Evolutionary conservation across 2,329 filamentous ascomycete species (phyloP).

Genomic region (Penicillium thymicola): DNA sequence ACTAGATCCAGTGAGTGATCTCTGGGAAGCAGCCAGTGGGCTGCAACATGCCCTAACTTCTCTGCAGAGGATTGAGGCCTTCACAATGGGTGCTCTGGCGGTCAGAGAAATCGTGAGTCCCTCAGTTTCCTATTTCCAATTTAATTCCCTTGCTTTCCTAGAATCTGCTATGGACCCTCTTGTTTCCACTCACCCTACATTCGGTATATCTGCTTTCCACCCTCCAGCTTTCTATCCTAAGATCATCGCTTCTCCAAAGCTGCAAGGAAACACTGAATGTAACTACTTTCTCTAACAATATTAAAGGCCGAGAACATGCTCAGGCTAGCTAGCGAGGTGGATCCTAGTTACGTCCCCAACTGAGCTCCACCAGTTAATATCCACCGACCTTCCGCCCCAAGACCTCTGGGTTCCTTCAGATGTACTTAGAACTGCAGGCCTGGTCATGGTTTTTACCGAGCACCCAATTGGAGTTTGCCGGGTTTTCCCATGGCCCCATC

Average conservation of each 20-base stretch:
- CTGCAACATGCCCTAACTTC: neutral
- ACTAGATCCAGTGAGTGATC: slow-evolving; percentile 1
- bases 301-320: neutral
- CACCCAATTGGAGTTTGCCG: slow-evolving; percentile 1
- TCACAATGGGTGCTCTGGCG: neutral
- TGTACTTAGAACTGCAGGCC: slow-evolving; percentile 1
- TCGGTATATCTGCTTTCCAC: neutral
- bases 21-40: neutral
- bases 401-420: too few species aligned
- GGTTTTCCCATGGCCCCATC: slow-evolving; percentile 22
- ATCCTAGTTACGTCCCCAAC: neutral
- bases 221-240: neutral
- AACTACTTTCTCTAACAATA: neutral
- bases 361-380: too few species aligned
- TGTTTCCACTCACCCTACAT: too few species aligned
- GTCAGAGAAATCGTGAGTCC: slow-evolving; percentile 1
- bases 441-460: slow-evolving; percentile 23
- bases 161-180: neutral
- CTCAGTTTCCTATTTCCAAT: neutral
- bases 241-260: neutral
- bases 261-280: neutral
- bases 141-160: neutral
- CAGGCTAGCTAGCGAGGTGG: neutral
- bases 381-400: too few species aligned
- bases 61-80: neutral